Percentiles rank a stretch among this genome's conserved stretches.
phyloP scores from a whole-genome alignment of 2,329 filamentous ascomycete species.

The Nemania diffusa region DNA sequence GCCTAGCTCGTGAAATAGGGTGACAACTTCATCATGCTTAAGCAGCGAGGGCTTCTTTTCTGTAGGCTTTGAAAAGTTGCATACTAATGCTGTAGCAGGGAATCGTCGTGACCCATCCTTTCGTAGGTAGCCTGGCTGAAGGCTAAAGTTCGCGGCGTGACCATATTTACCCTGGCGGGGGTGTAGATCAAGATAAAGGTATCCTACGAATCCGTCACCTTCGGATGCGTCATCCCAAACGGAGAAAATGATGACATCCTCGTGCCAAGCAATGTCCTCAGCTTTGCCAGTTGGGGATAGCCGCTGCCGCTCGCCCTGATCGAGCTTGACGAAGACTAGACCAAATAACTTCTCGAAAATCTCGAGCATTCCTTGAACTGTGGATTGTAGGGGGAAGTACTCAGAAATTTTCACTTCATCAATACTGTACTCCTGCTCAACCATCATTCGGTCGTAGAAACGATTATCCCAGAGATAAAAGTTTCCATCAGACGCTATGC shows the following conservation, averaged over 20 bases:
- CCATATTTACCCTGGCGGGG: slow-evolving; percentile 85
- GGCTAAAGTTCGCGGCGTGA: slow-evolving; percentile 85
- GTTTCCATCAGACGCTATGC: slow-evolving; percentile 69
- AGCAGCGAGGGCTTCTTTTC: slow-evolving; percentile 79
- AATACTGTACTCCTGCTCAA: slow-evolving; percentile 82
- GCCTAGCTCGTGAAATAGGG: slow-evolving; percentile 81
- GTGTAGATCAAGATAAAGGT: slow-evolving; percentile 84
- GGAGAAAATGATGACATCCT: slow-evolving; percentile 83
- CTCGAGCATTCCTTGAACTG: slow-evolving; percentile 79
- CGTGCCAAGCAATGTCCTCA: slow-evolving; percentile 81
- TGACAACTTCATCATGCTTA: slow-evolving; percentile 85
- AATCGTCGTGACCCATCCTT: slow-evolving; percentile 77
- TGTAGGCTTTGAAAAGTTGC: slow-evolving; percentile 86
- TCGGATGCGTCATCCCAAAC: slow-evolving; percentile 82
- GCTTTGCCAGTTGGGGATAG: slow-evolving; percentile 75
- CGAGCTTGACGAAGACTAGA: slow-evolving; percentile 79
- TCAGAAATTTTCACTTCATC: slow-evolving; percentile 84
- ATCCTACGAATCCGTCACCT: slow-evolving; percentile 79
- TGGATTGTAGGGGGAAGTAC: slow-evolving; percentile 82
- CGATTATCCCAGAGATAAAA: slow-evolving; percentile 87
- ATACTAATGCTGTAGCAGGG: slow-evolving; percentile 81
- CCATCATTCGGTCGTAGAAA: slow-evolving; percentile 82
- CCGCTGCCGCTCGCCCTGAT: slow-evolving; percentile 70
- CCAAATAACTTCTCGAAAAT: slow-evolving; percentile 88
- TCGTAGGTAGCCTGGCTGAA: slow-evolving; percentile 76